These are phyloP conservation scores for Castanea mollissima DNA, from an alignment of 306 rosid species.

Conservation along the genomic window DNA sequence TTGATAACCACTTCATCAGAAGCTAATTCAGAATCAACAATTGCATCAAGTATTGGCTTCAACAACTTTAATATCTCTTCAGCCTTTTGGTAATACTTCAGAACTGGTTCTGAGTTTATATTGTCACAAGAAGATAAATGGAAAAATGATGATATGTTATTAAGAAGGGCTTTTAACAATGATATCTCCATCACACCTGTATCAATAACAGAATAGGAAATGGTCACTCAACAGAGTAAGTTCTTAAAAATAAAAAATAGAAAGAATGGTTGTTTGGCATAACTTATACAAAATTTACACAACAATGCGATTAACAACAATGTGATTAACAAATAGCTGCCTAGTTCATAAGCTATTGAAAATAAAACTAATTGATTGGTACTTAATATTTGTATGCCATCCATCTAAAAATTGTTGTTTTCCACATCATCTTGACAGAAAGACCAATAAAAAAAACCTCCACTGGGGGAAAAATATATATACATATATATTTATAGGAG, in stretches of 20 bases:
- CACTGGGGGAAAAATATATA: neutral
- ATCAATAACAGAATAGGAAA: slow-evolving; percentile 30
- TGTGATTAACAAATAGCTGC: neutral
- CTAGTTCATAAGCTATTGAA: neutral
- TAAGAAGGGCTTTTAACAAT: slow-evolving; percentile 57
- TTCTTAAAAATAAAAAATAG: neutral
- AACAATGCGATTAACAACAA: neutral
- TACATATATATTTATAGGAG: neutral
- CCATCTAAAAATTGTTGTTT: neutral
- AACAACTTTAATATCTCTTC: slow-evolving; percentile 79
- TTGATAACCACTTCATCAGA: slow-evolving; percentile 61
- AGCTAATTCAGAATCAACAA: slow-evolving; percentile 62
- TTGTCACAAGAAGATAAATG: slow-evolving; percentile 60
- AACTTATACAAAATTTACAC: neutral
- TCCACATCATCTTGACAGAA: neutral
- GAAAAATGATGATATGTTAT: slow-evolving; percentile 71
- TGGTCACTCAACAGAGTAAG: neutral
- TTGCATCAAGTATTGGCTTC: slow-evolving; percentile 73
- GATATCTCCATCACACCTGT: slow-evolving; percentile 94
- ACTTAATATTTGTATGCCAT: neutral
- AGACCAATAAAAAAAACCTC: neutral
- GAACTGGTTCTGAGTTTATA: slow-evolving; percentile 56
- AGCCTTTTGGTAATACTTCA: slow-evolving; percentile 65
- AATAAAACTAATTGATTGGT: neutral
- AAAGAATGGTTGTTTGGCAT: neutral